A percentile compares a stretch with the other conserved stretches of the same genome.
These are phyloP conservation scores for Elaeagnus macrophylla DNA, from an alignment of 306 rosid genomes.

Conservation along the genomic window DNA sequence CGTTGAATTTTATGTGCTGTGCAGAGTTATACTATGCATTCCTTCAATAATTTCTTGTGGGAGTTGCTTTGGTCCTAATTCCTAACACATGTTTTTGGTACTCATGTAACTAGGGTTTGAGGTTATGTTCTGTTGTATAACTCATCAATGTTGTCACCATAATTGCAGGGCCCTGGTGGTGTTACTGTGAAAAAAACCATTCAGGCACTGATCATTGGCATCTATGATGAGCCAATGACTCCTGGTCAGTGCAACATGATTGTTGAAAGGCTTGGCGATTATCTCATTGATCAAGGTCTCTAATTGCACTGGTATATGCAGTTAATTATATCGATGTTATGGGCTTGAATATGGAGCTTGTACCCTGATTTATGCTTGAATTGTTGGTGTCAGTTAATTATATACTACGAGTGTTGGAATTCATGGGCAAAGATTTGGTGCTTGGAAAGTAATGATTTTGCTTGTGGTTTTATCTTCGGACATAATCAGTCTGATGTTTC, in stretches of 20 bases:
- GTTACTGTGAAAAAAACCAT: constrained; percentile 67
- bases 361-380: constrained; percentile 14
- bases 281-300: constrained; percentile 68
- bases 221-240: constrained; percentile 82
- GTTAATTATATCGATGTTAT: constrained; percentile 24
- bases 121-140: constrained; percentile 2
- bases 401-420: constrained; percentile 26
- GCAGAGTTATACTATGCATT: too few relatives aligned
- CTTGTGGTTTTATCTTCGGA: constrained; percentile 29
- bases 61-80: too few relatives aligned
- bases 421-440: constrained; percentile 47
- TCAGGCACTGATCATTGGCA: constrained; percentile 60
- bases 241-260: constrained; percentile 81
- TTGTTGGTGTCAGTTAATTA: constrained; percentile 50
- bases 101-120: neutral
- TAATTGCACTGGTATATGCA: constrained; percentile 27
- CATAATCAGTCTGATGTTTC: too few relatives aligned
- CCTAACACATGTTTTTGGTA: too few relatives aligned
- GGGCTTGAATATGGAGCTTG: constrained; percentile 32
- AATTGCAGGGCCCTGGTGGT: constrained; percentile 78
- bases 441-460: constrained; percentile 52
- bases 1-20: too few relatives aligned
- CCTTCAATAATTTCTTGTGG: too few relatives aligned
- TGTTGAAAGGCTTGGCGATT: constrained; percentile 94
- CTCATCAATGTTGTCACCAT: too few relatives aligned